phyloP scores from a whole-genome alignment of 768 basidiomycete genomes.

The Naganishia friedmannii region DNA sequence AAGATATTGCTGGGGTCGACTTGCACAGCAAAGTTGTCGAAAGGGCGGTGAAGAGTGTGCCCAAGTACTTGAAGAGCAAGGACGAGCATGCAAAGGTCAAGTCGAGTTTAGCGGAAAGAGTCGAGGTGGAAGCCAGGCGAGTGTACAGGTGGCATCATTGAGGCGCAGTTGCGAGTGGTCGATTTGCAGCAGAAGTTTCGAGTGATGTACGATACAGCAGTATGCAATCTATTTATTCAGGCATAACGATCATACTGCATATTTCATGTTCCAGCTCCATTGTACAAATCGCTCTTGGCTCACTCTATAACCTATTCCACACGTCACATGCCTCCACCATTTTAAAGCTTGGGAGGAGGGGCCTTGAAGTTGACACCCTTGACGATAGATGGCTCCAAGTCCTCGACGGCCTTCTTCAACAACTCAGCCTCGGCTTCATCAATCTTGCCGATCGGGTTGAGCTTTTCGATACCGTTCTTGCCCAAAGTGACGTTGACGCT shows the following conservation, averaged over 20 bases:
- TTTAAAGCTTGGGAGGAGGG: conserved; percentile 32
- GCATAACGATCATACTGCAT: background rate
- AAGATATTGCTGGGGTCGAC: conserved; percentile 24
- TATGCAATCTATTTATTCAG: background rate
- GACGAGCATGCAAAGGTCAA: conserved; percentile 5
- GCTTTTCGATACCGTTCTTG: conserved; percentile 88
- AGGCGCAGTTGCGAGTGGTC: background rate
- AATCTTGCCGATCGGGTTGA: conserved; percentile 75
- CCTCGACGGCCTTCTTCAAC: conserved; percentile 60
- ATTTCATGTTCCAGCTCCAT: background rate
- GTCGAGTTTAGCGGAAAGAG: background rate
- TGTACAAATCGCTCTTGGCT: conserved; percentile 20
- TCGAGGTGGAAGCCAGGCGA: conserved; percentile 6
- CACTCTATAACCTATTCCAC: background rate
- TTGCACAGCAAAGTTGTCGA: conserved; percentile 18
- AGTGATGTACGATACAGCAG: conserved; percentile 3
- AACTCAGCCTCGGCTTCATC: conserved; percentile 79
- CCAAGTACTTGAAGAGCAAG: conserved; percentile 11
- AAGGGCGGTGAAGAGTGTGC: conserved; percentile 11
- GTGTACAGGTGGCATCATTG: conserved; percentile 10
- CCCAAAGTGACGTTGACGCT: conserved; percentile 91
- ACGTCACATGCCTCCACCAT: background rate
- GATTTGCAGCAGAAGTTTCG: background rate
- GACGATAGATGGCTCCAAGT: conserved; percentile 50
- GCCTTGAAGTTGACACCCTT: conserved; percentile 39